These are phyloP conservation scores for cucumber (Cucumis sativus) DNA, from an alignment of 306 rosid species.

Conservation along the genomic window DNA sequence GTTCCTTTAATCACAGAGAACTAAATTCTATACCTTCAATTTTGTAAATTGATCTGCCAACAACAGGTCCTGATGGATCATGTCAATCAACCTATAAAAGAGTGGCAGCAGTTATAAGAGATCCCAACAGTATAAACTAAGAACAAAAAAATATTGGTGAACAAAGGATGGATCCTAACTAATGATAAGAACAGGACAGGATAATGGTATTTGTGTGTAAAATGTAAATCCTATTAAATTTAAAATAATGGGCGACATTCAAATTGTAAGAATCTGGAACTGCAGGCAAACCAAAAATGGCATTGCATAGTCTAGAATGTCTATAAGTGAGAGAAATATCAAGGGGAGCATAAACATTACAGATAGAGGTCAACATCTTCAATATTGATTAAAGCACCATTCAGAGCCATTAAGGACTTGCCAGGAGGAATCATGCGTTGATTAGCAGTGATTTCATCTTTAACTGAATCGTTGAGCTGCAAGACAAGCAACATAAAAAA, in stretches of 20 bases:
- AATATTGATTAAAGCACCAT: conserved; percentile 90
- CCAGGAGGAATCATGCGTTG: conserved; percentile 99
- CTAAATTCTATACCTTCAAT: conserved; percentile 48
- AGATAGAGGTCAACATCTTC: conserved; percentile 91
- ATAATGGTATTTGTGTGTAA: background rate
- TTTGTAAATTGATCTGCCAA: conserved; percentile 83
- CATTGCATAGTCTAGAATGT: background rate
- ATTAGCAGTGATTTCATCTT: conserved; percentile 82
- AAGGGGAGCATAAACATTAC: conserved; percentile 51
- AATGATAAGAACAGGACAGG: background rate
- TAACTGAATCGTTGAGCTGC: conserved; percentile 85
- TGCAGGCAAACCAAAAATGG: background rate
- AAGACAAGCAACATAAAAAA: conserved; percentile 12
- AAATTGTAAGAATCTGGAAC: background rate
- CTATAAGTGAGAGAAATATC: conserved; percentile 16
- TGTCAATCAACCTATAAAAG: conserved; percentile 65
- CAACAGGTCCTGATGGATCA: conserved; percentile 75
- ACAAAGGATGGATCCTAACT: background rate
- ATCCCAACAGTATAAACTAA: background rate
- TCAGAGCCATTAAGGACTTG: conserved; percentile 95
- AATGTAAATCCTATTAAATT: background rate
- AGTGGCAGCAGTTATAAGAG: background rate
- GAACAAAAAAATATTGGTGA: background rate
- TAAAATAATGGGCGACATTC: background rate
- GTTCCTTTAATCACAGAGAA: background rate